Conservation (phyloP, 495 filamentous ascomycete genomes). For the Acidomyces sp. region DNA sequence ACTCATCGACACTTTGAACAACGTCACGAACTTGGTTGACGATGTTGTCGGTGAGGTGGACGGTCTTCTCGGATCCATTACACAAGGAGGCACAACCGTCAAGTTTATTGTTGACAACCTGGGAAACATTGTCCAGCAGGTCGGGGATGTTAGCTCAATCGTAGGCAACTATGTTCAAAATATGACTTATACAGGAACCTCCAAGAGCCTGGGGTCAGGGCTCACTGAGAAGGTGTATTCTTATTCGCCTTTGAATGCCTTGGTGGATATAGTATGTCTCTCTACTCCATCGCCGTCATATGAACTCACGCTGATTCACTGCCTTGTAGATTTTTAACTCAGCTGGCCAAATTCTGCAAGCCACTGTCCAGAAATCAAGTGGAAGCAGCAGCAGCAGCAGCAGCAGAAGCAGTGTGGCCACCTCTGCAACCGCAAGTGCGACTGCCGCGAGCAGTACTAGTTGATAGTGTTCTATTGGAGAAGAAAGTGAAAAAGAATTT, state of each 20-base stretch:
- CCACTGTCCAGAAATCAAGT: constrained; percentile 31
- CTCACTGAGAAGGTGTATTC: constrained; percentile 40
- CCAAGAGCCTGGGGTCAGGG: constrained; percentile 34
- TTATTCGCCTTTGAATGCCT: constrained; percentile 38
- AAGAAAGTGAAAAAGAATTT: too few species aligned
- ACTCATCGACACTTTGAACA: constrained; percentile 40
- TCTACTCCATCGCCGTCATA: constrained; percentile 35
- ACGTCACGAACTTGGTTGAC: constrained; percentile 34
- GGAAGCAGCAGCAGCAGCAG: constrained; percentile 9
- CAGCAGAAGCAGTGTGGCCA: constrained; percentile 1
- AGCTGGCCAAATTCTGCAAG: constrained; percentile 38
- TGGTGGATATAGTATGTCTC: constrained; percentile 46
- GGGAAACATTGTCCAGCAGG: constrained; percentile 45
- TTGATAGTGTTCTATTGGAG: too few species aligned
- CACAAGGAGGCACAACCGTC: constrained; percentile 37
- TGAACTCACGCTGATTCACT: not conserved
- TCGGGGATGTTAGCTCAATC: constrained; percentile 34
- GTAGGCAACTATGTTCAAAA: constrained; percentile 43
- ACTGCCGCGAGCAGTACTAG: constrained; percentile 2
- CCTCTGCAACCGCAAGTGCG: not conserved
- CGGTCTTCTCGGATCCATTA: constrained; percentile 40
- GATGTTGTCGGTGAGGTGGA: constrained; percentile 41
- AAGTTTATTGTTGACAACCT: constrained; percentile 46
- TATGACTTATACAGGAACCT: constrained; percentile 42
- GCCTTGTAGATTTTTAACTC: not conserved